Percentiles rank a stretch among this genome's conserved stretches.
These are phyloP conservation scores for Funneliformis mosseae DNA, from an alignment of 192 early-diverging fungal genomes.

Conservation along the genomic window DNA sequence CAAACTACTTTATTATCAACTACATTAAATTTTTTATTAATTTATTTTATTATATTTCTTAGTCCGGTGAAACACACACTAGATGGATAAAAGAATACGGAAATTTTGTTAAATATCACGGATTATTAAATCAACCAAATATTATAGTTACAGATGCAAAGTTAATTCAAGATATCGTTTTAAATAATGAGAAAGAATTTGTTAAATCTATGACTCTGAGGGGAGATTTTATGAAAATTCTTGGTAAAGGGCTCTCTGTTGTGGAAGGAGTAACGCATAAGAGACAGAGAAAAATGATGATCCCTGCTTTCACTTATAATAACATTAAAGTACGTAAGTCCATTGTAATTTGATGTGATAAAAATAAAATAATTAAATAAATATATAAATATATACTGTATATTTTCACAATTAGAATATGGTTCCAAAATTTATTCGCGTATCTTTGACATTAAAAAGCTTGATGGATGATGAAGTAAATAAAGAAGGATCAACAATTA, in stretches of 20 bases:
- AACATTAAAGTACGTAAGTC: constrained; percentile 44
- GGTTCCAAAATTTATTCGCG: constrained; percentile 37
- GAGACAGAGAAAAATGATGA: constrained; percentile 58
- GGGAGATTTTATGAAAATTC: constrained; percentile 25
- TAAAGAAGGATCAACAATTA: constrained; percentile 35
- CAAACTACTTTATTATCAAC: too few relatives aligned
- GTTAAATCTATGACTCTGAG: constrained; percentile 37
- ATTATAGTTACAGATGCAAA: constrained; percentile 54
- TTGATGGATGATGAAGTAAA: constrained; percentile 40
- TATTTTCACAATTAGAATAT: neutral
- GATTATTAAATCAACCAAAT: constrained; percentile 25
- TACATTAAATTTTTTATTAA: neutral
- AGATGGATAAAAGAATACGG: constrained; percentile 55
- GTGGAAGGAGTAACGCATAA: constrained; percentile 54
- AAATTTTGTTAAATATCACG: constrained; percentile 36
- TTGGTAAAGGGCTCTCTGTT: constrained; percentile 51
- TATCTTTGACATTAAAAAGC: constrained; percentile 36
- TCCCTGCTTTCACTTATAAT: constrained; percentile 52
- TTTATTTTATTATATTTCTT: neutral
- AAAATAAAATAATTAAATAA: too few relatives aligned
- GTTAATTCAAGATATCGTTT: constrained; percentile 48
- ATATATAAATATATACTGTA: neutral
- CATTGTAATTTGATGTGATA: constrained; percentile 27
- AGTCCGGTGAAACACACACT: constrained; percentile 45
- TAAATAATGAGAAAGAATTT: constrained; percentile 48